A percentile compares a stretch with the other conserved stretches of the same genome.
These are phyloP conservation scores for Chrysanthemum makinoi DNA, from an alignment of 129 eudicot genomes.

Conservation along the genomic window DNA sequence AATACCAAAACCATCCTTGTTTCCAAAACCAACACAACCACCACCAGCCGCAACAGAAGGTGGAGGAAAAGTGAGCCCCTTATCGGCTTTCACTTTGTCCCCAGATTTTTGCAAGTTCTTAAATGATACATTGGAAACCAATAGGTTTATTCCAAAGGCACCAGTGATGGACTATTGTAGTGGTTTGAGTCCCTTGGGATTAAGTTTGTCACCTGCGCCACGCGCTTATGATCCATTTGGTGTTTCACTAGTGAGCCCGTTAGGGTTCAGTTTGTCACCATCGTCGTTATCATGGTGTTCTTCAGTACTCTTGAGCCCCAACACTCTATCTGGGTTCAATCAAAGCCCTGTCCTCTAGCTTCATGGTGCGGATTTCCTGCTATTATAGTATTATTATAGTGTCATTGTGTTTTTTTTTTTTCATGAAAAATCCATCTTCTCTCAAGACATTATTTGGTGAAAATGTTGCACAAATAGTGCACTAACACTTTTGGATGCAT, in stretches of 20 bases:
- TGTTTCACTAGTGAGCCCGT: constrained; percentile 35
- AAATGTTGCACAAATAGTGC: constrained; percentile 8
- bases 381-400: background rate
- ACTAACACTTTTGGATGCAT: background rate
- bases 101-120: constrained; percentile 36
- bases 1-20: constrained; percentile 21
- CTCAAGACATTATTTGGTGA: background rate
- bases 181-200: constrained; percentile 41
- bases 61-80: constrained; percentile 16
- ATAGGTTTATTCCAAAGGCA: constrained; percentile 17
- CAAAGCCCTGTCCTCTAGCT: constrained; percentile 30
- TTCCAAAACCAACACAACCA: constrained; percentile 12
- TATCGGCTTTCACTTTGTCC: constrained; percentile 22
- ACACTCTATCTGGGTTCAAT: constrained; percentile 30
- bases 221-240: constrained; percentile 17
- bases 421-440: background rate
- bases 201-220: constrained; percentile 35
- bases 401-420: background rate
- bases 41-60: constrained; percentile 18
- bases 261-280: constrained; percentile 59
- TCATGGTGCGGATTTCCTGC: background rate
- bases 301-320: constrained; percentile 56
- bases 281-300: constrained; percentile 52
- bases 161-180: constrained; percentile 27
- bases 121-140: constrained; percentile 36